Conservation (phyloP, 179 eudicot species). For the Dionaea muscipula region DNA sequence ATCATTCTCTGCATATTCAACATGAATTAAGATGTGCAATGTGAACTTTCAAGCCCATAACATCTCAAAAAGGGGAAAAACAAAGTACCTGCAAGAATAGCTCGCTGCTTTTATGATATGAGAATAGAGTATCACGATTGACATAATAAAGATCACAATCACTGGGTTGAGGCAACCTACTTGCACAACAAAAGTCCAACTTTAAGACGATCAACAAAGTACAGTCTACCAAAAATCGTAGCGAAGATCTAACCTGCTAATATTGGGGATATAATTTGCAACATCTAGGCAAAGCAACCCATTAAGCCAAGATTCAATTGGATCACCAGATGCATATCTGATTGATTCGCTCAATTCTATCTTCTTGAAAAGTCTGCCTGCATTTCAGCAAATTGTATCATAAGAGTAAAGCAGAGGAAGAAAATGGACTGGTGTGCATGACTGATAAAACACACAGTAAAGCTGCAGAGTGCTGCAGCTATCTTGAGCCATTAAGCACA, state of each 20-base stretch:
- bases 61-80: not conserved
- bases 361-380: conserved; percentile 73
- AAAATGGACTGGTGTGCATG: no score
- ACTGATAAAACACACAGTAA: no score
- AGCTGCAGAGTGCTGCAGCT: no score
- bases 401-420: no score
- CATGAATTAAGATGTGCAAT: conserved; percentile 2
- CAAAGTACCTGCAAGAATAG: conserved; percentile 62
- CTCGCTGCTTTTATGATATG: conserved; percentile 85
- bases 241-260: conserved; percentile 47
- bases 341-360: conserved; percentile 71
- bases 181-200: conserved; percentile 10
- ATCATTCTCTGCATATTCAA: conserved; percentile 68
- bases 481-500: no score
- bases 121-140: conserved; percentile 91
- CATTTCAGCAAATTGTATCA: conserved; percentile 4
- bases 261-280: conserved; percentile 56
- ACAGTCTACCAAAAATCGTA: not conserved
- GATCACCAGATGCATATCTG: conserved; percentile 83
- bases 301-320: conserved; percentile 84
- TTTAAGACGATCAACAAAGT: not conserved
- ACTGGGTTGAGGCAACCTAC: conserved; percentile 54
- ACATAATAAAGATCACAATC: conserved; percentile 87
- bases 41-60: not conserved
- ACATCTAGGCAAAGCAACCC: conserved; percentile 76